A percentile compares a stretch with the other conserved stretches of the same genome.
These are phyloP conservation scores for Vitis hybrid DNA, from an alignment of 177 flowering plant species.

Conservation along the genomic window DNA sequence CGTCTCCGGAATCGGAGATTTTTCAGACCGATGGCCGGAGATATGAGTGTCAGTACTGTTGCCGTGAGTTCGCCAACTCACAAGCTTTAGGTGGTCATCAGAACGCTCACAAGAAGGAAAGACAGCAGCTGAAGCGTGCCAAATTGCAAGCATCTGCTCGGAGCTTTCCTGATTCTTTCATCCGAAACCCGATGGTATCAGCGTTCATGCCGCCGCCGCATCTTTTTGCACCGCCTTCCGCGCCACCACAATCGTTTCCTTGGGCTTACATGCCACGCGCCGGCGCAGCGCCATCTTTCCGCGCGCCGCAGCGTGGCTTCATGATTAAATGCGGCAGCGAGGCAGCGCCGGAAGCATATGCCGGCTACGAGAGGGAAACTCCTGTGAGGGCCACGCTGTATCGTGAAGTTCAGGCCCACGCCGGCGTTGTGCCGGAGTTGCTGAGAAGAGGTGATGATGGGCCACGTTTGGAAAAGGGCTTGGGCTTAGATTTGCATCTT, in stretches of 20 bases:
- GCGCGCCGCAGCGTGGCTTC: neutral
- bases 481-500: constrained; percentile 24
- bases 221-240: constrained; percentile 11
- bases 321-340: too few relatives aligned
- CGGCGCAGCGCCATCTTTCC: neutral
- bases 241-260: too few relatives aligned
- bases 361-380: too few relatives aligned
- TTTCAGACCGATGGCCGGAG: constrained; percentile 7
- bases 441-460: constrained; percentile 3
- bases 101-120: constrained; percentile 35
- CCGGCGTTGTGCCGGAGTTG: constrained; percentile 1
- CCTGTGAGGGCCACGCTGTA: too few relatives aligned
- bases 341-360: too few relatives aligned
- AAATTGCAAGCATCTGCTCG: constrained; percentile 23
- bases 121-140: constrained; percentile 20
- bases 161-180: neutral
- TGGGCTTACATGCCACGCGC: neutral
- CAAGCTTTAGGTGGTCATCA: constrained; percentile 36
- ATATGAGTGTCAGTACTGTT: constrained; percentile 32
- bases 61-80: constrained; percentile 28
- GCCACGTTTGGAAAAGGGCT: constrained; percentile 3
- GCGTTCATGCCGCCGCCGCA: constrained; percentile 7
- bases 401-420: neutral
- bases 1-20: neutral
- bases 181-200: neutral